Evolutionary conservation across 2,329 filamentous ascomycete genomes (phyloP).

Genomic region (Rhexocercosporidium sp.): DNA sequence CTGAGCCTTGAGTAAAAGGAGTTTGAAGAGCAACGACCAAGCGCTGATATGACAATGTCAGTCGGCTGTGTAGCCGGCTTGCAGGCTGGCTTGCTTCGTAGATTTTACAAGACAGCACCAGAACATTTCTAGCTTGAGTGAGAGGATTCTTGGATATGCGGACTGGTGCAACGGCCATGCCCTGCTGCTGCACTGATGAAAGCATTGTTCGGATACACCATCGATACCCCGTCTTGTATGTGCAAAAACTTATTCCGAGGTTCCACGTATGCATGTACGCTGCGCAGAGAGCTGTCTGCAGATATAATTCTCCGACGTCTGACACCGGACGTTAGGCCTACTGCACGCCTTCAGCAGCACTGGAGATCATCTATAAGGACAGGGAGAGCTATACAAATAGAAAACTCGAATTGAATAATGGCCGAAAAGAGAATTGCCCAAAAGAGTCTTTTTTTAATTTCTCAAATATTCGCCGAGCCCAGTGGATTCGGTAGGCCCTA

Average conservation of each 20-base stretch:
- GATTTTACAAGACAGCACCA: constrained; percentile 1
- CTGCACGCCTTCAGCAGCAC: background rate
- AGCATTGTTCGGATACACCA: background rate
- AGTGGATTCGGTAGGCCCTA: background rate
- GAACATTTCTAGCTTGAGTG: constrained; percentile 1
- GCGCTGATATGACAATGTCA: background rate
- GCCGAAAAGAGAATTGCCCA: background rate
- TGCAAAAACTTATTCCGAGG: background rate
- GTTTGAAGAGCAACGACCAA: background rate
- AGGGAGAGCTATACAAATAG: background rate
- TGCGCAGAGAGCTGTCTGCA: background rate
- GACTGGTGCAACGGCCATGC: constrained; percentile 4
- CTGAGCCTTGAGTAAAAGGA: background rate
- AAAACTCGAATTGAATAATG: background rate
- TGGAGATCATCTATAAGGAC: background rate
- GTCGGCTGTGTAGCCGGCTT: background rate
- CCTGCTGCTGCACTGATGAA: background rate
- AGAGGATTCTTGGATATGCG: background rate
- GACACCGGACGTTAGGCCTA: constrained; percentile 8
- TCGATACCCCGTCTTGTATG: constrained; percentile 7
- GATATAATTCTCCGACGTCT: constrained; percentile 14
- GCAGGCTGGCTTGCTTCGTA: background rate
- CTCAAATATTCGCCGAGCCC: background rate
- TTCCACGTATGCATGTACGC: background rate
- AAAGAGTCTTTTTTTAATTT: background rate